These are phyloP conservation scores for Closterium sp. DNA, from an alignment of 139 green algal species.

Conservation along the genomic window DNA sequence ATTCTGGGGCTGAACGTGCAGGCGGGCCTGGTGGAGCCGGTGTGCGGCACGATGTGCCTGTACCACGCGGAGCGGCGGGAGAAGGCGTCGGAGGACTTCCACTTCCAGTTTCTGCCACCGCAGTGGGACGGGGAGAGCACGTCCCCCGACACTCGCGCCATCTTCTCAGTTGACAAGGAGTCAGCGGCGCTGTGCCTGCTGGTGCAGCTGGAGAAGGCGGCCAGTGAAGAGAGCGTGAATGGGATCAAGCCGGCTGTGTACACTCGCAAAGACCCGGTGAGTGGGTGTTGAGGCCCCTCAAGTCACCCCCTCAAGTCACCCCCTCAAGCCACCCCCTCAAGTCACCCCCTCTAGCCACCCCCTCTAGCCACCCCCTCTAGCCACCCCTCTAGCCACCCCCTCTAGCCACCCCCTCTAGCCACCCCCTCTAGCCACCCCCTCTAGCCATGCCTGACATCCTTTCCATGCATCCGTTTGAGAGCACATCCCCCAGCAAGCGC, in stretches of 20 bases:
- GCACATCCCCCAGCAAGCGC: too few relatives aligned
- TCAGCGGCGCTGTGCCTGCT: constrained; percentile 31
- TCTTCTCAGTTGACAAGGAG: constrained; percentile 23
- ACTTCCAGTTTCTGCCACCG: constrained; percentile 43
- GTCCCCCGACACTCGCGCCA: constrained; percentile 8
- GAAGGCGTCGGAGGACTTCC: constrained; percentile 49
- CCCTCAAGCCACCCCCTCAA: too few relatives aligned
- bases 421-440: neutral
- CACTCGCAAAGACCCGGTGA: constrained; percentile 27
- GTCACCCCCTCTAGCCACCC: too few relatives aligned
- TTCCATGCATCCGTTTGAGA: too few relatives aligned
- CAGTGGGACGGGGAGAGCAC: constrained; percentile 40
- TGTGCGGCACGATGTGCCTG: constrained; percentile 43
- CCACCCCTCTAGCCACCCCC: neutral
- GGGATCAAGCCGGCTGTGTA: constrained; percentile 35
- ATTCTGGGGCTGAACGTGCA: constrained; percentile 23
- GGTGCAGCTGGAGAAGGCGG: constrained; percentile 38
- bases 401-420: neutral
- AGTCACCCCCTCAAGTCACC: too few relatives aligned
- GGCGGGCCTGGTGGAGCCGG: constrained; percentile 37
- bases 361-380: neutral
- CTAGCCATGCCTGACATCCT: too few relatives aligned
- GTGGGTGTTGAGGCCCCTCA: too few relatives aligned
- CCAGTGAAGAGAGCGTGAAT: constrained; percentile 24
- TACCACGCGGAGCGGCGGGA: constrained; percentile 41